Base-by-base conservation (phyloP, 1,284 basidiomycete genomes). In the Papiliotrema flavescens region DNA sequence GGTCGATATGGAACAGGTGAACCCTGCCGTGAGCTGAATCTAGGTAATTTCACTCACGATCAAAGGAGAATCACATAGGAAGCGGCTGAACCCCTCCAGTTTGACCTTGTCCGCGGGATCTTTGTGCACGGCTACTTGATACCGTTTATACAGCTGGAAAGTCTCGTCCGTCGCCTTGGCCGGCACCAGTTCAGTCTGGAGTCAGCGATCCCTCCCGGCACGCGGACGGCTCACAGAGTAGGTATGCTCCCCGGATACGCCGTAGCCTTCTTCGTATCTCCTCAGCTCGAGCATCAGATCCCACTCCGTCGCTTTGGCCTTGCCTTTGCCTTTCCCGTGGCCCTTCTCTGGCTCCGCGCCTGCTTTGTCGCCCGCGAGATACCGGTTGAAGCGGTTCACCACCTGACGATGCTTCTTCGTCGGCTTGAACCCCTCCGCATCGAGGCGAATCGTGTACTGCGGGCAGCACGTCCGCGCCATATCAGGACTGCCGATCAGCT, bases 361-460 rank as follows among this genome's bases (percentile, higher is more conserved):
- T 24, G 40, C 24, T 19, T 45, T 28, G 35, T 50, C 32, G n/a
- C 56, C 57, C 35, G 46, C 50, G n/a, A 69, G 51, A 50, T 55
- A 73, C n/a, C 67, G 63, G 72, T 89, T 92, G 84, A 89, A 95
- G 22, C 88, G 87, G 52, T 66, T 73, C 11, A 77, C 53, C 9
- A 90, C 76, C 66, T 93, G 87, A 46, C 90, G 80, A 63, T 94
- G 89, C 62, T 86, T 87, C 69, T 85, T 87, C 14, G 85, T 85
- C 0, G 87, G 82, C 60, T 83, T 83, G 77, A 93, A 94, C n/a
- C 70, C 70, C 0, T 79, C 61, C 0, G 83, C 83, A 67, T 90
- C 87, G n/a, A 95, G 80, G 83, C 84, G 87, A 73, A 96, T 96
- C 0, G 92, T 90, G 70, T 94, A 95, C 61, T 91, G 89, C 0